These are phyloP conservation scores for Moesziomyces parantarcticus DNA, from an alignment of 1,284 basidiomycete genomes.

Conservation along the genomic window DNA sequence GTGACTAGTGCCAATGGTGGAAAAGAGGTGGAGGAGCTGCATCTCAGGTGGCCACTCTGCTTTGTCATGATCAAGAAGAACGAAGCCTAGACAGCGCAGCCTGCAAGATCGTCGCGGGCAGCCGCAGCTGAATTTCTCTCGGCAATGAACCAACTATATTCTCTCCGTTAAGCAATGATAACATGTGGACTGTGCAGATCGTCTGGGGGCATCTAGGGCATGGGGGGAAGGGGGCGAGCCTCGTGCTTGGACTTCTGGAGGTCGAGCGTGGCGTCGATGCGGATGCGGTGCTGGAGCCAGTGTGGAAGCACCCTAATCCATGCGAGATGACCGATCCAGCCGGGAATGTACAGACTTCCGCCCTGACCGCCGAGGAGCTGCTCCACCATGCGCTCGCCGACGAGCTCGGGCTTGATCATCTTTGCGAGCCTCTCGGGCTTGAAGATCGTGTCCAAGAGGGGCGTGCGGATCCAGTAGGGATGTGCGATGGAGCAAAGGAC, in stretches of 20 bases:
- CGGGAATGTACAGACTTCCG: slow-evolving; percentile 35
- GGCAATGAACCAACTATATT: too few relatives aligned
- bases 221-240: background rate
- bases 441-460: slow-evolving; percentile 11
- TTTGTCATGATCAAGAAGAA: slow-evolving; percentile 53
- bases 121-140: too few relatives aligned
- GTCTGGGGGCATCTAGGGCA: background rate
- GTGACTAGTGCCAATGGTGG: slow-evolving; percentile 24
- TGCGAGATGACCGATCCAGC: slow-evolving; percentile 34
- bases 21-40: slow-evolving; percentile 22
- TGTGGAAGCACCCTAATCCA: slow-evolving; percentile 26
- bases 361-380: slow-evolving; percentile 34
- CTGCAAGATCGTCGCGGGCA: too few relatives aligned
- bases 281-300: slow-evolving; percentile 21
- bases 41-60: slow-evolving; percentile 46
- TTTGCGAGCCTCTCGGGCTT: slow-evolving; percentile 8
- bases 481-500: slow-evolving; percentile 33
- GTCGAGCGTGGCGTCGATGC: slow-evolving; percentile 16
- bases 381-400: slow-evolving; percentile 23
- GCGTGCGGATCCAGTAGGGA: slow-evolving; percentile 33
- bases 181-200: background rate
- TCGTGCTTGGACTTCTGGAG: slow-evolving; percentile 10
- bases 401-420: slow-evolving; percentile 22
- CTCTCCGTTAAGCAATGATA: background rate
- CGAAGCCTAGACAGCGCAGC: background rate